These are phyloP conservation scores for Podospora conica DNA, from an alignment of 495 filamentous ascomycete species.

Conservation along the genomic window DNA sequence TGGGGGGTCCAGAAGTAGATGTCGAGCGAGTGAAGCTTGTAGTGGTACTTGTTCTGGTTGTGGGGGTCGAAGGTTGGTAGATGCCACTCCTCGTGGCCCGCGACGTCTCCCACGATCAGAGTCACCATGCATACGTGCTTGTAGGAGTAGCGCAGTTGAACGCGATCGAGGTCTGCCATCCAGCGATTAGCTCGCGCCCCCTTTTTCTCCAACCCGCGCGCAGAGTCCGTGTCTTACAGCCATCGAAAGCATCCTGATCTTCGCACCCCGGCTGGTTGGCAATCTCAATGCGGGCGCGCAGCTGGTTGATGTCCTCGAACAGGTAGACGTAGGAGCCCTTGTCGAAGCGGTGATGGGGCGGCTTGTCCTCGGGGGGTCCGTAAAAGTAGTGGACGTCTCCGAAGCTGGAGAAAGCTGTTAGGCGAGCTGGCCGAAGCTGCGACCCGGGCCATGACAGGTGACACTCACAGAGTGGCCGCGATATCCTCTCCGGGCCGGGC, in stretches of 20 bases:
- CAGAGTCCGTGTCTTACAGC: slow-evolving; percentile 49
- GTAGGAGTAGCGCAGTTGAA: slow-evolving; percentile 65
- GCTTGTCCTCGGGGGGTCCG: slow-evolving; percentile 59
- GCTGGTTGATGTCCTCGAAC: slow-evolving; percentile 64
- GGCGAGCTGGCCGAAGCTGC: not conserved
- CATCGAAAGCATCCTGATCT: slow-evolving; percentile 86
- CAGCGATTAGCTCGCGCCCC: slow-evolving; percentile 7
- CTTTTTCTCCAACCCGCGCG: too few species aligned
- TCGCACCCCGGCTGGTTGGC: slow-evolving; percentile 80
- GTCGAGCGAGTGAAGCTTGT: slow-evolving; percentile 75
- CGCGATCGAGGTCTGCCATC: slow-evolving; percentile 52
- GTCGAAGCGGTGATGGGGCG: slow-evolving; percentile 79
- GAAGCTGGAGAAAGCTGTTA: slow-evolving; percentile 51
- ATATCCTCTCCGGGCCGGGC: slow-evolving; percentile 70
- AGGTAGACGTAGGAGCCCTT: slow-evolving; percentile 86
- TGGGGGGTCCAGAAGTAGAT: slow-evolving; percentile 83
- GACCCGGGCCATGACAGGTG: not conserved
- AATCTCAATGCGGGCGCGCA: slow-evolving; percentile 69
- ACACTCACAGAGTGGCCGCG: slow-evolving; percentile 69
- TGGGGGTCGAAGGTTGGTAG: slow-evolving; percentile 64
- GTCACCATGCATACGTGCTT: slow-evolving; percentile 73
- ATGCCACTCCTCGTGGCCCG: slow-evolving; percentile 62
- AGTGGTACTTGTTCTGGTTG: slow-evolving; percentile 63
- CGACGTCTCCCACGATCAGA: slow-evolving; percentile 59
- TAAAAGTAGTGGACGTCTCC: slow-evolving; percentile 90